These are phyloP conservation scores for Thelonectria olida DNA, from an alignment of 2,329 filamentous ascomycete genomes.

Conservation along the genomic window DNA sequence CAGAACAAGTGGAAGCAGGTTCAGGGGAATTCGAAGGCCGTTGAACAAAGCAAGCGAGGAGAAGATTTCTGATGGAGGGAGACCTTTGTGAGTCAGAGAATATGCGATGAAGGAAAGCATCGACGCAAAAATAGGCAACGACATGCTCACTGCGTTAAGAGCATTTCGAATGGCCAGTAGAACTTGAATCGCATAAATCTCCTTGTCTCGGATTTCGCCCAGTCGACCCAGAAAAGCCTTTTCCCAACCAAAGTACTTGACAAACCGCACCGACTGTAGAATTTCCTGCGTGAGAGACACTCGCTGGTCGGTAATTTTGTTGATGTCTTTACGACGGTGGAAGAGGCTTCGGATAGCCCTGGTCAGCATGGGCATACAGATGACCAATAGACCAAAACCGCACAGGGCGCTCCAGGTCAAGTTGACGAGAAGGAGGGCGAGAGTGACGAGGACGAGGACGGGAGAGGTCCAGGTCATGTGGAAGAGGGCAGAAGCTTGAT, in stretches of 20 bases:
- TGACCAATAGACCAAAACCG: slow-evolving; percentile 82
- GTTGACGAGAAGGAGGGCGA: slow-evolving; percentile 85
- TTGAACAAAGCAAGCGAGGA: slow-evolving; percentile 96
- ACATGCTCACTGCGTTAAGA: slow-evolving; percentile 85
- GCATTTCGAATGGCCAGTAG: slow-evolving; percentile 85
- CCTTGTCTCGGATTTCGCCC: slow-evolving; percentile 75
- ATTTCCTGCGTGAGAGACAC: slow-evolving; percentile 94
- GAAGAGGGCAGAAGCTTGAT: slow-evolving; percentile 87
- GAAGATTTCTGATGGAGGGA: slow-evolving; percentile 84
- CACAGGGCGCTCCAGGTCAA: slow-evolving; percentile 89
- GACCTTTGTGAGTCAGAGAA: slow-evolving; percentile 70
- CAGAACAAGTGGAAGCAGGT: slow-evolving; percentile 86
- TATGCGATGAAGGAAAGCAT: slow-evolving; percentile 95
- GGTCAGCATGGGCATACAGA: slow-evolving; percentile 82
- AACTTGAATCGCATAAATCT: slow-evolving; percentile 86
- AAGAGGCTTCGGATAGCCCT: slow-evolving; percentile 82
- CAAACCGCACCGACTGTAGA: slow-evolving; percentile 87
- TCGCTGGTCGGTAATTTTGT: slow-evolving; percentile 92
- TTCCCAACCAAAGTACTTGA: slow-evolving; percentile 98
- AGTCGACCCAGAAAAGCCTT: slow-evolving; percentile 83
- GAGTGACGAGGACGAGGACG: slow-evolving; percentile 78
- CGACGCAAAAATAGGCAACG: slow-evolving; percentile 90
- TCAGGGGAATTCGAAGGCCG: slow-evolving; percentile 86
- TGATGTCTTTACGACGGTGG: slow-evolving; percentile 79
- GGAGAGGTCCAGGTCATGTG: slow-evolving; percentile 93